Percentiles rank a stretch among this genome's conserved stretches.
phyloP scores from a whole-genome alignment of 176 grass and related monocot genomes.

The Lolium rigidum region DNA sequence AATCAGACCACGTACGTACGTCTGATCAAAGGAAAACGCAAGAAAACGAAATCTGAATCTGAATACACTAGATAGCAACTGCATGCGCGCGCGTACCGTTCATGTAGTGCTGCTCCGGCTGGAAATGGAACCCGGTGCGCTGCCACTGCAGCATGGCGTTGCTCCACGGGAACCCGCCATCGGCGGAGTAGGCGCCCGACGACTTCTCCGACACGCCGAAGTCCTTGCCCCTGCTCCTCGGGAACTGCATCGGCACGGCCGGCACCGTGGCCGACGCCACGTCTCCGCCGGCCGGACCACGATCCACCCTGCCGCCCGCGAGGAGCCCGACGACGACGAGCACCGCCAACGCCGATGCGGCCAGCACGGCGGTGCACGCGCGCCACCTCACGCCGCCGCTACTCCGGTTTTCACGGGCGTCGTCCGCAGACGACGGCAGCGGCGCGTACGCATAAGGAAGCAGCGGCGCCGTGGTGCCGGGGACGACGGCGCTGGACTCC shows the following conservation, averaged over 20 bases:
- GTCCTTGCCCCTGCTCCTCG: slow-evolving; percentile 40
- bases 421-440: background rate
- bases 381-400: background rate
- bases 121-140: slow-evolving; percentile 70
- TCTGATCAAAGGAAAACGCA: no score
- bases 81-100: slow-evolving; percentile 37
- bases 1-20: no score
- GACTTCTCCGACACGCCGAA: slow-evolving; percentile 71
- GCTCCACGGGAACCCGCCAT: slow-evolving; percentile 47
- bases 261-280: background rate
- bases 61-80: no score
- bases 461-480: background rate
- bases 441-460: slow-evolving; percentile 1
- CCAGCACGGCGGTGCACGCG: background rate
- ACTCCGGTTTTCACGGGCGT: background rate
- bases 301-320: background rate
- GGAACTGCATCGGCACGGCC: background rate
- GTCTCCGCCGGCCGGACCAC: background rate
- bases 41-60: background rate
- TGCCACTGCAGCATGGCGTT: slow-evolving; percentile 71
- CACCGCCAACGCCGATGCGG: background rate
- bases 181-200: slow-evolving; percentile 10
- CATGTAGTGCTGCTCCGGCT: slow-evolving; percentile 71
- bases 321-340: slow-evolving; percentile 22
- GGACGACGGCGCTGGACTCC: background rate